phyloP scores from a whole-genome alignment of 148 eudicot species.

The Camellia granthamiana region DNA sequence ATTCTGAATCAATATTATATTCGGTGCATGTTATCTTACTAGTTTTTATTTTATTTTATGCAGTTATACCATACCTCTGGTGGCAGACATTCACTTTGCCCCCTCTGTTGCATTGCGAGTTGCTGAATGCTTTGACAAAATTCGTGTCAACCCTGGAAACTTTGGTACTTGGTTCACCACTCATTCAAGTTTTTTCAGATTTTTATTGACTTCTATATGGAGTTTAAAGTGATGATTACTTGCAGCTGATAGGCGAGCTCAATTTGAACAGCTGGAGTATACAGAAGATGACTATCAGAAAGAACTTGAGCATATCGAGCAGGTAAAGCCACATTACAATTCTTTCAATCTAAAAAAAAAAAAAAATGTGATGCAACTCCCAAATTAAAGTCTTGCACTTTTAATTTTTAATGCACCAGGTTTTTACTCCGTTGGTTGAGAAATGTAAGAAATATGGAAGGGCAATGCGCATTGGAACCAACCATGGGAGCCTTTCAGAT shows the following conservation, averaged over 20 bases:
- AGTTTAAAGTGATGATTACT: constrained; percentile 14
- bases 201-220: not conserved
- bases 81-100: constrained; percentile 98
- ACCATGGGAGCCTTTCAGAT: constrained; percentile 98
- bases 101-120: constrained; percentile 92
- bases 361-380: not conserved
- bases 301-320: constrained; percentile 89
- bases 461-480: constrained; percentile 98
- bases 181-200: constrained; percentile 10
- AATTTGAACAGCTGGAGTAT: constrained; percentile 88
- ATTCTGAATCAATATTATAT: not conserved
- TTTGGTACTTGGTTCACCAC: constrained; percentile 55
- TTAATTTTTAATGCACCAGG: constrained; percentile 38
- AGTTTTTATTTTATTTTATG: constrained; percentile 15
- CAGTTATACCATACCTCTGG: constrained; percentile 95
- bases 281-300: constrained; percentile 89
- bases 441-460: constrained; percentile 93
- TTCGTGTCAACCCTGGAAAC: constrained; percentile 98
- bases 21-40: constrained; percentile 12
- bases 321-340: constrained; percentile 35
- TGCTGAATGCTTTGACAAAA: constrained; percentile 97
- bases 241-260: constrained; percentile 98
- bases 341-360: not conserved
- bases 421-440: constrained; percentile 90
- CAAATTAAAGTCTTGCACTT: not conserved